Evolutionary conservation across 768 basidiomycete species (phyloP).

Genomic region (Calocybe gangraenosa): DNA sequence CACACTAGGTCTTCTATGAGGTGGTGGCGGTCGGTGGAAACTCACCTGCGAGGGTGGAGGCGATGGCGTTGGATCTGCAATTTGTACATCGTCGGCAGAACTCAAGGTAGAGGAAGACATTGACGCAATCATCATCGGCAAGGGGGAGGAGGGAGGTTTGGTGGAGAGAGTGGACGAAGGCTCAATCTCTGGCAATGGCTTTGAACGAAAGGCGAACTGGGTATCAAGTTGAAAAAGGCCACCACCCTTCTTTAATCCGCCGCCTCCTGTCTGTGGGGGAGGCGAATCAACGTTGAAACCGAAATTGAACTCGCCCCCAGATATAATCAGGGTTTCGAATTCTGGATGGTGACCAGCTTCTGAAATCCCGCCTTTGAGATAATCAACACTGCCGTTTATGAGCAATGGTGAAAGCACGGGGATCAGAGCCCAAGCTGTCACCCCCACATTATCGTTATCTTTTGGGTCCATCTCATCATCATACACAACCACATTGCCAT

Average conservation of each 20-base stretch:
- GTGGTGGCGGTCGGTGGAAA: constrained; percentile 49
- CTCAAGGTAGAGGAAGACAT: constrained; percentile 26
- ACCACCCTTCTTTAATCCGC: constrained; percentile 28
- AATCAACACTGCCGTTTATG: constrained; percentile 52
- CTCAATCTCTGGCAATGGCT: constrained; percentile 57
- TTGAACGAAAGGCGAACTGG: constrained; percentile 44
- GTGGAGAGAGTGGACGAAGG: constrained; percentile 31
- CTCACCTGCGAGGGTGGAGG: constrained; percentile 62
- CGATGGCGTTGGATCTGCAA: constrained; percentile 50
- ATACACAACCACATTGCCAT: constrained; percentile 73
- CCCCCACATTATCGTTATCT: constrained; percentile 49
- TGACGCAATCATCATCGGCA: constrained; percentile 53
- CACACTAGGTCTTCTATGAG: constrained; percentile 55
- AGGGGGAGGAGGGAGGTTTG: constrained; percentile 40
- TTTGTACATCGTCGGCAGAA: constrained; percentile 9
- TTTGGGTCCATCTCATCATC: constrained; percentile 74
- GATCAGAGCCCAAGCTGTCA: constrained; percentile 70
- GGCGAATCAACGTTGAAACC: constrained; percentile 18
- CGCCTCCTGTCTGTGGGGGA: constrained; percentile 18
- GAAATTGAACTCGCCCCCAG: constrained; percentile 30
- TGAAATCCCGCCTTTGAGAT: constrained; percentile 69
- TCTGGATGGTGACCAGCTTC: constrained; percentile 55
- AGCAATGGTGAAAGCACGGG: constrained; percentile 59
- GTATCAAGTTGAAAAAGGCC: constrained; percentile 74
- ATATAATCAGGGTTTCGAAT: constrained; percentile 48